phyloP scores from a whole-genome alignment of 441 rosid genomes.

The Populus hybrid region DNA sequence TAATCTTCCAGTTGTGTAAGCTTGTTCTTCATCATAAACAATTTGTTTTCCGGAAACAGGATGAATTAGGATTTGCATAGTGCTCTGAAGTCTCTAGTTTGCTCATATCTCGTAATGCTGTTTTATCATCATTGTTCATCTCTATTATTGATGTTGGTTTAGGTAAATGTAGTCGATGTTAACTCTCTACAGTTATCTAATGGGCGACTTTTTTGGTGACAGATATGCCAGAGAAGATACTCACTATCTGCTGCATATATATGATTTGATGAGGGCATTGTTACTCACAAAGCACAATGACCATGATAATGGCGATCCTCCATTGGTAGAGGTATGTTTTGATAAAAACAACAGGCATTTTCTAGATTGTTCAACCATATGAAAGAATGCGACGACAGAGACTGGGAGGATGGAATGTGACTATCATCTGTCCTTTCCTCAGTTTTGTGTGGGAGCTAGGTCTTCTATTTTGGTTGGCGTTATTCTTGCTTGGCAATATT shows the following conservation, averaged over 20 bases:
- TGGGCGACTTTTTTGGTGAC: conserved; percentile 22
- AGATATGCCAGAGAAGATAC: conserved; percentile 99
- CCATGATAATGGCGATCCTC: conserved; percentile 45
- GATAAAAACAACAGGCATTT: neutral
- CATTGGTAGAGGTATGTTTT: conserved; percentile 64
- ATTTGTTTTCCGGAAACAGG: too few species aligned
- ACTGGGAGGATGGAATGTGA: neutral
- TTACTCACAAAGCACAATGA: conserved; percentile 41
- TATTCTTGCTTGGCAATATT: neutral
- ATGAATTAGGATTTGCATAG: too few species aligned
- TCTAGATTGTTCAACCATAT: neutral
- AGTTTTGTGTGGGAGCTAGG: neutral
- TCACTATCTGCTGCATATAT: conserved; percentile 77
- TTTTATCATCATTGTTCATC: neutral
- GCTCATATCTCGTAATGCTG: neutral
- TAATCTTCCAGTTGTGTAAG: too few species aligned
- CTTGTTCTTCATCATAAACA: too few species aligned
- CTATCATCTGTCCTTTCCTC: neutral
- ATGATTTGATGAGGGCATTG: conserved; percentile 60
- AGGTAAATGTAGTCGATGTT: neutral
- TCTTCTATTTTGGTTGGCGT: neutral
- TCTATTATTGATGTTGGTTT: neutral
- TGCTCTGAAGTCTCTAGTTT: neutral
- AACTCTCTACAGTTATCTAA: conserved; percentile 3
- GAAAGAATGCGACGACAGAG: too few species aligned